These are phyloP conservation scores for Blastocystis sp. DNA, from an alignment of 352 stramenopile species.

Conservation along the genomic window DNA sequence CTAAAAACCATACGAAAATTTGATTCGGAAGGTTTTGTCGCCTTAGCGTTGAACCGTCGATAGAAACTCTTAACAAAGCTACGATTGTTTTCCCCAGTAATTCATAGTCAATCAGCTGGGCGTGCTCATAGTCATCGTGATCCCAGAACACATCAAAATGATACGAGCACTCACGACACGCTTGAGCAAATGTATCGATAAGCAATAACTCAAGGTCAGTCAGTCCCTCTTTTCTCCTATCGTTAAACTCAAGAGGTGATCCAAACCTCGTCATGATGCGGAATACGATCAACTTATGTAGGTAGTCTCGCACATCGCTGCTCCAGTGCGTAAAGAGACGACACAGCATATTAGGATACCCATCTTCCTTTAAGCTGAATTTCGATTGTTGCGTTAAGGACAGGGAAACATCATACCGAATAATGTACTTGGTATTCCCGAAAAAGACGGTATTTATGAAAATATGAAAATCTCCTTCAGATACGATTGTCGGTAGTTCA, in stretches of 20 bases:
- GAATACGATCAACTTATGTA: not conserved
- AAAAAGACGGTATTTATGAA: slow-evolving; percentile 39
- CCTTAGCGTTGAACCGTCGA: not conserved
- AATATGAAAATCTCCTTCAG: slow-evolving; percentile 45
- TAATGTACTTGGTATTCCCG: not conserved
- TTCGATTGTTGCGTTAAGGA: not conserved
- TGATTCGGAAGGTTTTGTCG: not conserved
- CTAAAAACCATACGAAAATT: not conserved
- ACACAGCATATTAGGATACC: slow-evolving; percentile 8
- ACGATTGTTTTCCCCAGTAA: not conserved
- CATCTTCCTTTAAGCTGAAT: not conserved
- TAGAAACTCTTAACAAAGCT: not conserved
- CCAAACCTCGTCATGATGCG: not conserved
- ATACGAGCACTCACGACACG: not conserved
- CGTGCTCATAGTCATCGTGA: not conserved
- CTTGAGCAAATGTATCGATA: not conserved
- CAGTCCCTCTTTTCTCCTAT: not conserved
- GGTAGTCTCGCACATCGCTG: not conserved
- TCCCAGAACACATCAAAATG: not conserved
- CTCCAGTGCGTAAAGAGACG: slow-evolving; percentile 2
- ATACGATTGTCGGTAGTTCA: slow-evolving; percentile 23
- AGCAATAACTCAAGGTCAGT: not conserved
- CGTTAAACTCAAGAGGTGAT: not conserved
- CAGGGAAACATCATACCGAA: not conserved
- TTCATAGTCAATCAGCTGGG: not conserved